A percentile compares a stretch with the other conserved stretches of the same genome.
Conservation (phyloP, 2,329 filamentous ascomycete species). For the Claviceps citrina region DNA sequence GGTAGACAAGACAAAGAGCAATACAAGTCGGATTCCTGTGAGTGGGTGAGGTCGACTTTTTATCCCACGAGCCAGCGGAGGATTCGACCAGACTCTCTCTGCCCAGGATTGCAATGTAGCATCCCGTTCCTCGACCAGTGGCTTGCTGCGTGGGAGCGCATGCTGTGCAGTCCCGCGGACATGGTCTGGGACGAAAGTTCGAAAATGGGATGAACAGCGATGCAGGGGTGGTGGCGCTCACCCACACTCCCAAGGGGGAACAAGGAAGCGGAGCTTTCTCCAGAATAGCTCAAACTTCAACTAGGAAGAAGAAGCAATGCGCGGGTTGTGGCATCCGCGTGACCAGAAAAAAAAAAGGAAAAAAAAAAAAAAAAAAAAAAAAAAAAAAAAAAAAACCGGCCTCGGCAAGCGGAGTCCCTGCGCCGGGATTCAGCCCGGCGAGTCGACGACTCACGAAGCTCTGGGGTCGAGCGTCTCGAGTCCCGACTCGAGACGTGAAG, state of each 20-base stretch:
- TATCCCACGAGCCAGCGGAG: constrained; percentile 5
- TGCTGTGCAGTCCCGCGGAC: neutral
- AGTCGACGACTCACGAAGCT: neutral
- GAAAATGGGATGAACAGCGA: neutral
- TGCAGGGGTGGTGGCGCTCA: constrained; percentile 3
- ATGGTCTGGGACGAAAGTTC: neutral
- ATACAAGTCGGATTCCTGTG: neutral
- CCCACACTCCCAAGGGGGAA: neutral
- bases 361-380: neutral
- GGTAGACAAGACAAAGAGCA: constrained; percentile 1
- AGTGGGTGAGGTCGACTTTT: constrained; percentile 5
- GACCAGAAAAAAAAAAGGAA: neutral
- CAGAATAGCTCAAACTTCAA: neutral
- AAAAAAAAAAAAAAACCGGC: neutral
- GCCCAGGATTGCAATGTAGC: constrained; percentile 1
- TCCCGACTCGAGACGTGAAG: constrained; percentile 1
- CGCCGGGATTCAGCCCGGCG: constrained; percentile 1
- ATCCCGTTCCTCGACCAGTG: constrained; percentile 1
- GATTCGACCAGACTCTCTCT: constrained; percentile 1
- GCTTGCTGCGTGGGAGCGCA: neutral
- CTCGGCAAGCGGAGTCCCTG: neutral
- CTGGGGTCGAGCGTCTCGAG: neutral
- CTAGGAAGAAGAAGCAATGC: neutral
- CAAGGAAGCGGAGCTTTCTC: constrained; percentile 1
- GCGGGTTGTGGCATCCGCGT: neutral